Evolutionary conservation across 2,329 filamentous ascomycete species (phyloP).

Genomic region (Botrytis pseudocinerea): DNA sequence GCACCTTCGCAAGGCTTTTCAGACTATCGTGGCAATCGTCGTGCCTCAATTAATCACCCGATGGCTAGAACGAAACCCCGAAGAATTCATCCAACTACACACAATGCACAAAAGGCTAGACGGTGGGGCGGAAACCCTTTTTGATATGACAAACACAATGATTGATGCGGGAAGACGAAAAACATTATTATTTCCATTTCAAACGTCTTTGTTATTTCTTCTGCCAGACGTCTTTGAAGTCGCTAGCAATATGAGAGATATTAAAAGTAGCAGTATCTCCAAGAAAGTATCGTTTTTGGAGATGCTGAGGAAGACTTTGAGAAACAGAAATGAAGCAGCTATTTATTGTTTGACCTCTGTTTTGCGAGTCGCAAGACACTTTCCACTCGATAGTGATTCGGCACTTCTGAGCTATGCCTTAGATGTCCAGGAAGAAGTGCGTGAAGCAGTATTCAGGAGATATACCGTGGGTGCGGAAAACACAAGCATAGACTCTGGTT

Average conservation of each 20-base stretch:
- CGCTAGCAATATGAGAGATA: conserved; percentile 65
- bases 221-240: conserved; percentile 70
- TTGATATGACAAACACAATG: conserved; percentile 66
- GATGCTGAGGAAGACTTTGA: conserved; percentile 60
- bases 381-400: conserved; percentile 62
- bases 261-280: conserved; percentile 60
- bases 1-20: conserved; percentile 63
- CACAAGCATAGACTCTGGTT: conserved; percentile 59
- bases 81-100: conserved; percentile 66
- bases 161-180: conserved; percentile 58
- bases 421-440: conserved; percentile 69
- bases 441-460: conserved; percentile 63
- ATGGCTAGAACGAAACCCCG: conserved; percentile 65
- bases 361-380: conserved; percentile 63
- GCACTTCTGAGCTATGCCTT: conserved; percentile 61
- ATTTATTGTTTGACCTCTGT: conserved; percentile 65
- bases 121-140: conserved; percentile 64
- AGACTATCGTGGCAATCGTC: conserved; percentile 62
- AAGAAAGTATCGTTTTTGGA: conserved; percentile 69
- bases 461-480: conserved; percentile 50
- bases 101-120: conserved; percentile 62
- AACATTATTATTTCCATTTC: conserved; percentile 60
- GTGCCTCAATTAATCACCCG: conserved; percentile 63
- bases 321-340: conserved; percentile 65
- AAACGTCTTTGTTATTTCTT: conserved; percentile 62